Evolutionary conservation across 2,329 filamentous ascomycete species (phyloP), one percentile per base, ranked within the genome.

Genomic region (Didymella segeticola): DNA sequence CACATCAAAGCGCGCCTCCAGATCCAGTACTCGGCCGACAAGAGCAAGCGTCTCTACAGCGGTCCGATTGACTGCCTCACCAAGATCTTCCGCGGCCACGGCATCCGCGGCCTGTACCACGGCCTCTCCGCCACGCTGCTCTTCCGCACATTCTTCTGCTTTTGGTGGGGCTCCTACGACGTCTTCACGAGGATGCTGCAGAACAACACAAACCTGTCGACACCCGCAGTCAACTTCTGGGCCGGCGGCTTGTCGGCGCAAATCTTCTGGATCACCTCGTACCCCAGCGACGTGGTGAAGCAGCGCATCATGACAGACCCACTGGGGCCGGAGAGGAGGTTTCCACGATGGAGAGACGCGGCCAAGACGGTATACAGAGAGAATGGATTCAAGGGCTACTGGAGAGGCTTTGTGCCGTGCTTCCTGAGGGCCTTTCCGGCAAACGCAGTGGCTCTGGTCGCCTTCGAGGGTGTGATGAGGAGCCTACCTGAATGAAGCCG

Each of bases 131-230:
- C 95, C 1, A 98, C 95, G 0, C 79, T 98, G 42, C 76, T 98
- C 41, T 98, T 98, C 79, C 85, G 95, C 15, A 86, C 87, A 12
- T 96, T 93, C 78, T 99, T 99, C 82, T 97, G 96, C 82, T 95
- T 89, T 79, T 98, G 93, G 93, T 99, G 95, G 95, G 87, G 88
- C n/a, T 89, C 87, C 56, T 99, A 99, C 79, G 93, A 97, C 68
- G 65, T 96, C 25, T 83, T 98, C 63, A 90, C 90, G 5, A 82
- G 85, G 19, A 77, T 82, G 54, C 79, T 98, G 70, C 80, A 84
- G 48, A 75, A 84, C 15, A 80, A 86, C 65, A 96, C 93, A 2
- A 76, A 65, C 11, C 78, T 97, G 47, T 89, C 89, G 47, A 85
- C 86, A 0, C 91, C 95, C 0, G 87, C 87, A 1, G 82, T 98